phyloP scores from a whole-genome alignment of 495 filamentous ascomycete species.

The Annulohypoxylon maeteangense region DNA sequence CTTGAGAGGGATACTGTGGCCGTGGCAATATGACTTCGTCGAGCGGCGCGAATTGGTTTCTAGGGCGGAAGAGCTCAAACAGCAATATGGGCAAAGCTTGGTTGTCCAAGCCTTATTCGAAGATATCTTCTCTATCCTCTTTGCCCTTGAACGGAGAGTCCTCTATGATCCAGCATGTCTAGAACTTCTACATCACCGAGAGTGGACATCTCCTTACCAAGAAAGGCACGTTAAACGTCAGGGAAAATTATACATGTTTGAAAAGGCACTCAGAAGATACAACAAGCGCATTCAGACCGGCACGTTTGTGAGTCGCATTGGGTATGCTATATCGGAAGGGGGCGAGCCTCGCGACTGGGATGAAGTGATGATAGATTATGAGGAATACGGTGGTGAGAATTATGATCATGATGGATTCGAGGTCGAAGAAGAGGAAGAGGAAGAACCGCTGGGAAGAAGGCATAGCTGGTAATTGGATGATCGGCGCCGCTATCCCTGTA shows the following conservation, averaged over 20 bases:
- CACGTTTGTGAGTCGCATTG: not conserved
- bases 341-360: not conserved
- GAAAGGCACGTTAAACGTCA: not conserved
- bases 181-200: slow-evolving; percentile 12
- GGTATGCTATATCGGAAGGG: not conserved
- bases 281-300: slow-evolving; percentile 7
- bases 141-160: slow-evolving; percentile 10
- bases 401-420: not conserved
- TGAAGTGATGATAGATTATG: not conserved
- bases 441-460: not conserved
- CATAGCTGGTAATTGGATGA: not conserved
- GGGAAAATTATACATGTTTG: not conserved
- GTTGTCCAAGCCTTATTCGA: slow-evolving; percentile 22
- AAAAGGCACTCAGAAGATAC: slow-evolving; percentile 3
- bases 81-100: not conserved
- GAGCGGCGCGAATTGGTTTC: not conserved
- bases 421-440: too few relatives aligned
- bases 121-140: slow-evolving; percentile 28
- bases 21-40: slow-evolving; percentile 11
- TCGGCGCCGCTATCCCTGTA: not conserved
- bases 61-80: slow-evolving; percentile 1
- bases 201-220: slow-evolving; percentile 11
- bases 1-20: not conserved
- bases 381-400: not conserved
- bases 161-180: slow-evolving; percentile 11